Evolutionary conservation across 805 yeast genomes (phyloP).

Genomic region (Cyberlindnera americana): DNA sequence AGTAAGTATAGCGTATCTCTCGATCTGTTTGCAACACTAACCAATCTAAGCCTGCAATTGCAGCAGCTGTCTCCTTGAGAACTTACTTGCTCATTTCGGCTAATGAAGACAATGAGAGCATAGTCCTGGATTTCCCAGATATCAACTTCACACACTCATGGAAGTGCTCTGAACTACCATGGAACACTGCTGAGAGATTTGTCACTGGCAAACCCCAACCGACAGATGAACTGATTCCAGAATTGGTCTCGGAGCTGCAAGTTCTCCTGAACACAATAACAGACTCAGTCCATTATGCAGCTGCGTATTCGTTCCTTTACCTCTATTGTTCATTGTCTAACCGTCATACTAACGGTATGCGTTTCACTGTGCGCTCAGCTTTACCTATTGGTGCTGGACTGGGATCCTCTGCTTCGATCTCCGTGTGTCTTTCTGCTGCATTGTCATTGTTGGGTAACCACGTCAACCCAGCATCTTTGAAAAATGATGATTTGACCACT

Average conservation of each 20-base stretch:
- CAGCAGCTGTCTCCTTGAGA: slow-evolving; percentile 86
- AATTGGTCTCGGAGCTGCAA: slow-evolving; percentile 47
- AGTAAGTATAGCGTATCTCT: slow-evolving; percentile 29
- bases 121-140: slow-evolving; percentile 80
- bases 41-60: slow-evolving; percentile 77
- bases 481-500: slow-evolving; percentile 33
- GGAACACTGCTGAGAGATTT: slow-evolving; percentile 36
- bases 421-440: slow-evolving; percentile 81
- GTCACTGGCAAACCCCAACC: slow-evolving; percentile 28
- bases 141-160: slow-evolving; percentile 64
- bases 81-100: slow-evolving; percentile 71
- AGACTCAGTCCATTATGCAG: slow-evolving; percentile 62
- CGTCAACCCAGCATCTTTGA: slow-evolving; percentile 37
- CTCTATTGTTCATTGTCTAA: slow-evolving; percentile 59
- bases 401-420: slow-evolving; percentile 89
- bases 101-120: slow-evolving; percentile 35
- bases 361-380: slow-evolving; percentile 72
- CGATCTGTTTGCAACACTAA: too few species aligned
- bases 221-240: slow-evolving; percentile 57
- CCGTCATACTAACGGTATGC: slow-evolving; percentile 43
- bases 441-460: slow-evolving; percentile 59
- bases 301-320: slow-evolving; percentile 83
- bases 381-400: slow-evolving; percentile 96
- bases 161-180: slow-evolving; percentile 60
- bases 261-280: slow-evolving; percentile 42